These are phyloP conservation scores for Penicillium malachiteum DNA, from an alignment of 495 filamentous ascomycete species.

Conservation along the genomic window DNA sequence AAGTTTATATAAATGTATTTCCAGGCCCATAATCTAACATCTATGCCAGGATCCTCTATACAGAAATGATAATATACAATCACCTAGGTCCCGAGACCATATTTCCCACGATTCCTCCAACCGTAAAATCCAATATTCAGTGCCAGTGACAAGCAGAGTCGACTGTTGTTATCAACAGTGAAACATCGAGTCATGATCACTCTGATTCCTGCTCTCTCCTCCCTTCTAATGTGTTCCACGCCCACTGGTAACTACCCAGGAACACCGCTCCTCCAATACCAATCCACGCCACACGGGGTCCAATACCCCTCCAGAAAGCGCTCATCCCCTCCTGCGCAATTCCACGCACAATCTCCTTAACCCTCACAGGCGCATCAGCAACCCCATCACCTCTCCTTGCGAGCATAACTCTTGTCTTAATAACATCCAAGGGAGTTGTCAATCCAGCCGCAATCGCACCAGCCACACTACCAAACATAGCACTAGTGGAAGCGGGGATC, in stretches of 20 bases:
- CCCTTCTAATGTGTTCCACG: conserved; percentile 66
- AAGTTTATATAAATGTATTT: too few species aligned
- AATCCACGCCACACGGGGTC: conserved; percentile 90
- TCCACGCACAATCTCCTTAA: conserved; percentile 57
- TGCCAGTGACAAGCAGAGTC: too few species aligned
- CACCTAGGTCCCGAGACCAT: background rate
- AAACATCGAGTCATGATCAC: too few species aligned
- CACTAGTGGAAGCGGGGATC: conserved; percentile 76
- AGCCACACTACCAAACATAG: conserved; percentile 77
- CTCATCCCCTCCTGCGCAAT: conserved; percentile 71
- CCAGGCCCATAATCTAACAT: too few species aligned
- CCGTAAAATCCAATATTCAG: too few species aligned
- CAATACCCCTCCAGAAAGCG: conserved; percentile 86
- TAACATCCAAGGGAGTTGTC: conserved; percentile 92
- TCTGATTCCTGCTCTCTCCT: conserved; percentile 19
- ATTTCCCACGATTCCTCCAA: background rate
- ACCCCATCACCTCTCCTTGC: conserved; percentile 47
- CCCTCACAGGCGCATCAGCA: conserved; percentile 48
- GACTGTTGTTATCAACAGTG: too few species aligned
- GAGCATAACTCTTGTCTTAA: conserved; percentile 97
- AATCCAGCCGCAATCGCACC: conserved; percentile 84
- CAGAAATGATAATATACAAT: conserved; percentile 3
- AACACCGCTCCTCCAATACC: conserved; percentile 91
- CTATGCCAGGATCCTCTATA: conserved; percentile 1
- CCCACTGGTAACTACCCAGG: conserved; percentile 93